These are phyloP conservation scores for Amanita thiersii DNA, from an alignment of 768 basidiomycete genomes.

Conservation along the genomic window DNA sequence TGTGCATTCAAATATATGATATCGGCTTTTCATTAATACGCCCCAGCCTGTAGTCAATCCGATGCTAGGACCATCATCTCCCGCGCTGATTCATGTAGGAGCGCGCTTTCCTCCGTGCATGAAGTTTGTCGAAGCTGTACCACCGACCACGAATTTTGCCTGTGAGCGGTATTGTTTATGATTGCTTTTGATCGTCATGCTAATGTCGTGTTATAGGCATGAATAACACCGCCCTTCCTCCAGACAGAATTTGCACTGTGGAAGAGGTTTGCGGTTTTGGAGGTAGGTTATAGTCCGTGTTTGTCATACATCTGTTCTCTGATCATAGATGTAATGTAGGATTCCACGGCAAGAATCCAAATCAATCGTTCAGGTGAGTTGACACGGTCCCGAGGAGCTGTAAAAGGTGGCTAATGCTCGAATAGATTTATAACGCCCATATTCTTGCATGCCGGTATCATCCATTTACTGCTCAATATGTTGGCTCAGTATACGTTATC, in stretches of 20 bases:
- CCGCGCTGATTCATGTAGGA: slow-evolving; percentile 78
- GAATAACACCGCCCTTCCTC: slow-evolving; percentile 80
- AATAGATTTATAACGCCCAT: slow-evolving; percentile 78
- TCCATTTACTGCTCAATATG: slow-evolving; percentile 91
- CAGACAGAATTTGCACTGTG: slow-evolving; percentile 60
- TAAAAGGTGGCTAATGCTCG: slow-evolving; percentile 7
- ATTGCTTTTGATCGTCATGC: background rate
- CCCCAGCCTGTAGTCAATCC: slow-evolving; percentile 80
- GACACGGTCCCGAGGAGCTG: background rate
- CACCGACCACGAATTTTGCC: slow-evolving; percentile 44
- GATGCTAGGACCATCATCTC: slow-evolving; percentile 85
- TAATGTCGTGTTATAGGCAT: slow-evolving; percentile 37
- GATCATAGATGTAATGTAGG: slow-evolving; percentile 16
- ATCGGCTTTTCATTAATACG: background rate
- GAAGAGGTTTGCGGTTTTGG: slow-evolving; percentile 88
- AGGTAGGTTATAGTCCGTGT: slow-evolving; percentile 34
- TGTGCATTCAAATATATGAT: slow-evolving; percentile 10
- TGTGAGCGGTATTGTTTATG: slow-evolving; percentile 40
- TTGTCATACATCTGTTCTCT: slow-evolving; percentile 10
- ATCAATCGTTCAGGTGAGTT: slow-evolving; percentile 41
- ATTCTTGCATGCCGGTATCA: slow-evolving; percentile 91
- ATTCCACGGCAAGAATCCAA: slow-evolving; percentile 33
- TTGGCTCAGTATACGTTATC: slow-evolving; percentile 76
- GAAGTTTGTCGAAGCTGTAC: slow-evolving; percentile 57
- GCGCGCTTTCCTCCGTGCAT: slow-evolving; percentile 94